These are phyloP conservation scores for Heterobasidion occidentale DNA, from an alignment of 1,284 basidiomycete species.

Conservation along the genomic window DNA sequence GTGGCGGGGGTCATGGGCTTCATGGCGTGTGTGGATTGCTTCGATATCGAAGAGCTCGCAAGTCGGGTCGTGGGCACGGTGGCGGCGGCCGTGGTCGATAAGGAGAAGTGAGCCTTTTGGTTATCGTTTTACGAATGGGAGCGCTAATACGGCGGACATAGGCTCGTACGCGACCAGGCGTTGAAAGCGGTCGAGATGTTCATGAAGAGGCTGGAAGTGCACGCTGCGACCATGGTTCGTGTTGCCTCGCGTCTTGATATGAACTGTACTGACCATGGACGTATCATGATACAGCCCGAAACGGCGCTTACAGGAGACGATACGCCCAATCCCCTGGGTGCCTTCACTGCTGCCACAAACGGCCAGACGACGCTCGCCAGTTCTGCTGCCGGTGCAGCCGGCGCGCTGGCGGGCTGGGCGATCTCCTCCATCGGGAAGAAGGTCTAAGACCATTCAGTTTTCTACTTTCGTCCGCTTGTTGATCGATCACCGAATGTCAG, in stretches of 20 bases:
- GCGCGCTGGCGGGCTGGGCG: constrained; percentile 90
- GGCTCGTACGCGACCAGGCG: constrained; percentile 87
- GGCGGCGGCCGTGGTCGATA: constrained; percentile 75
- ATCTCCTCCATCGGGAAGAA: constrained; percentile 81
- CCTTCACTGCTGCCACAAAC: constrained; percentile 15
- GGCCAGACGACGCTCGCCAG: constrained; percentile 62
- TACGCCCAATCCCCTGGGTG: constrained; percentile 11
- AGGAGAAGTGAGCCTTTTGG: constrained; percentile 65
- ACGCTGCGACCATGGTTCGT: constrained; percentile 74
- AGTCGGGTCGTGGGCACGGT: constrained; percentile 84
- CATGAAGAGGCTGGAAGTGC: constrained; percentile 73
- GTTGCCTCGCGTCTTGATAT: background rate
- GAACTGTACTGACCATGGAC: background rate
- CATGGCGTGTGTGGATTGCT: constrained; percentile 91
- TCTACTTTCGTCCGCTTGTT: background rate
- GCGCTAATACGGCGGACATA: constrained; percentile 22
- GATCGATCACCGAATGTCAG: constrained; percentile 23
- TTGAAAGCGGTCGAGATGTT: constrained; percentile 89
- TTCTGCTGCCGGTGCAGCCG: constrained; percentile 83
- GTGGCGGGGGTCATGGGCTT: constrained; percentile 95
- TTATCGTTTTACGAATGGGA: background rate
- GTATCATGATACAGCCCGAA: constrained; percentile 50
- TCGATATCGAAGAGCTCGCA: constrained; percentile 84
- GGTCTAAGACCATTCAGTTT: constrained; percentile 24
- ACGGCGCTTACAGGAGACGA: constrained; percentile 38